phyloP scores from a whole-genome alignment of 768 basidiomycete genomes.

The Naematelia encephala region DNA sequence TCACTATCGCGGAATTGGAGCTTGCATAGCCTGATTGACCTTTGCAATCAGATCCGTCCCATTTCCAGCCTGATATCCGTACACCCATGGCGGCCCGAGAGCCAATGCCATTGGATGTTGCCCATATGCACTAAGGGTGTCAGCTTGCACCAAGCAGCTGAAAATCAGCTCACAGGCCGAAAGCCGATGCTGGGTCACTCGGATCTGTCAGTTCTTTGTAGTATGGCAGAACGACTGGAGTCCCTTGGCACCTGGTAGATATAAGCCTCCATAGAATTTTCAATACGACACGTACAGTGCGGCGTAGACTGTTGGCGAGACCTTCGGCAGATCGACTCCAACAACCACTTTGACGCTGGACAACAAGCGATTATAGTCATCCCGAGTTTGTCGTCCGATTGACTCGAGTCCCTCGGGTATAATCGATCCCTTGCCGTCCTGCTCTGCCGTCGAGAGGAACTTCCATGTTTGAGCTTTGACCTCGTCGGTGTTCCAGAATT shows the following conservation, averaged over 20 bases:
- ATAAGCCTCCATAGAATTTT: neutral
- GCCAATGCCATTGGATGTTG: constrained; percentile 46
- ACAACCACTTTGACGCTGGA: constrained; percentile 40
- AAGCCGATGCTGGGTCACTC: neutral
- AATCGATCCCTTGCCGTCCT: neutral
- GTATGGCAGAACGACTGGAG: constrained; percentile 45
- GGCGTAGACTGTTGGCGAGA: constrained; percentile 46
- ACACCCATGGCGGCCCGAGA: constrained; percentile 47
- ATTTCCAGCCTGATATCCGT: constrained; percentile 37
- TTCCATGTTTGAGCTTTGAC: neutral
- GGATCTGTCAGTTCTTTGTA: constrained; percentile 1
- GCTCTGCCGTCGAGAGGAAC: neutral
- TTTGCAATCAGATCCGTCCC: constrained; percentile 34
- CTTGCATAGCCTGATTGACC: constrained; percentile 29
- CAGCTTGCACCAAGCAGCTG: neutral
- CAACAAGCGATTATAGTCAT: constrained; percentile 36
- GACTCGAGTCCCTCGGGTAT: constrained; percentile 39
- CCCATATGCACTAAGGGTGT: neutral
- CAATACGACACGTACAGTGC: constrained; percentile 34
- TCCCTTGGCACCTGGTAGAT: constrained; percentile 49
- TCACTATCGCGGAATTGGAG: constrained; percentile 44
- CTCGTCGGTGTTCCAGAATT: neutral
- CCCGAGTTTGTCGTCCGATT: constrained; percentile 27
- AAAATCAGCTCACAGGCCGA: neutral
- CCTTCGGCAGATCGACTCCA: constrained; percentile 42